Evolutionary conservation across 2,329 filamentous ascomycete species (phyloP).

Genomic region (Penicillium sp.): DNA sequence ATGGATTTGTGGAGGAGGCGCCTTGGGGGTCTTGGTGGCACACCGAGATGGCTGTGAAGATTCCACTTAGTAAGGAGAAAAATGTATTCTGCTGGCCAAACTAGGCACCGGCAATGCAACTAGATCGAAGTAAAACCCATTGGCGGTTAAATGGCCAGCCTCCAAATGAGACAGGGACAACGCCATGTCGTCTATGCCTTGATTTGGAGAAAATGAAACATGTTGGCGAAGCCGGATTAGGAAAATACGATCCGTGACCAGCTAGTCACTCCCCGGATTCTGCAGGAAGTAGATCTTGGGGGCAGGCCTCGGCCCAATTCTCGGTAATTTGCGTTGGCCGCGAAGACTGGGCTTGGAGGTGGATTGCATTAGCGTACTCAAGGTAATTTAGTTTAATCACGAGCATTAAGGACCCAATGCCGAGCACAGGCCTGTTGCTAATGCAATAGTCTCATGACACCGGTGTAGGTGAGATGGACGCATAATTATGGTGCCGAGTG

Average conservation of each 20-base stretch:
- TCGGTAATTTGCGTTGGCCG: neutral
- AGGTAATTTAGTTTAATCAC: neutral
- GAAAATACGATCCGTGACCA: slow-evolving; percentile 1
- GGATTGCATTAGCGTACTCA: slow-evolving; percentile 1
- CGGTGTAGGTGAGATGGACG: neutral
- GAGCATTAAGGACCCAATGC: neutral
- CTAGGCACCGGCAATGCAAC: neutral
- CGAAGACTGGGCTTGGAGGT: neutral
- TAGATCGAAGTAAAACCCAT: neutral
- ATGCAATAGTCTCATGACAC: neutral
- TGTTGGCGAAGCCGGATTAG: neutral
- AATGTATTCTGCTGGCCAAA: neutral
- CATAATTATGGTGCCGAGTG: neutral
- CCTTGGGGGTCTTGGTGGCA: neutral
- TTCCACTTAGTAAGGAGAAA: neutral
- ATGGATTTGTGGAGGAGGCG: neutral
- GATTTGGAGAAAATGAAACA: neutral
- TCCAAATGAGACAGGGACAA: neutral
- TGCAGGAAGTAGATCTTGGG: neutral
- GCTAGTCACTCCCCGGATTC: neutral
- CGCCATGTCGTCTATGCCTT: neutral
- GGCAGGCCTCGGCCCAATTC: neutral
- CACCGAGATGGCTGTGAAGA: neutral
- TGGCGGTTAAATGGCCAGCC: neutral
- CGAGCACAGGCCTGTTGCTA: neutral